A percentile compares a stretch with the other conserved stretches of the same genome.
phyloP scores from a whole-genome alignment of 441 rosid species.

The Geranium incanum region DNA sequence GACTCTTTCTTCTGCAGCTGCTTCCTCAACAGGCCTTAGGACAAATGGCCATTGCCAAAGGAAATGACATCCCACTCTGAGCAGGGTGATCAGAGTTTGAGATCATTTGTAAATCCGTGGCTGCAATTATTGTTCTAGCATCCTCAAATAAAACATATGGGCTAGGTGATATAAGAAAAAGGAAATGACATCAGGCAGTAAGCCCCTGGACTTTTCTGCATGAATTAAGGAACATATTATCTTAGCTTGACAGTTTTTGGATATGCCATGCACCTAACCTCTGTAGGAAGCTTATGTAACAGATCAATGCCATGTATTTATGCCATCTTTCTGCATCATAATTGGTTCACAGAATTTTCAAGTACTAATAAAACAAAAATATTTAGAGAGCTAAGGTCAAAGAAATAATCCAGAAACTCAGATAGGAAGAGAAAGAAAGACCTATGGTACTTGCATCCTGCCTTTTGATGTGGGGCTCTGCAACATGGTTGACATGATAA shows the following conservation, averaged over 20 bases:
- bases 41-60: background rate
- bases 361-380: background rate
- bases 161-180: background rate
- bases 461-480: no score
- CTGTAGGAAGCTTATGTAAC: background rate
- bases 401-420: background rate
- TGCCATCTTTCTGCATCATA: slow-evolving; percentile 4
- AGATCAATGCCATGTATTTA: background rate
- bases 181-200: background rate
- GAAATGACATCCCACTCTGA: background rate
- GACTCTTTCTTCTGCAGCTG: background rate
- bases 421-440: background rate
- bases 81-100: background rate
- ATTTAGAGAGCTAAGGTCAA: background rate
- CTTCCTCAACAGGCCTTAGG: background rate
- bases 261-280: background rate
- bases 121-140: background rate
- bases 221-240: background rate
- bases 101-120: background rate
- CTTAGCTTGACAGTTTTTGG: background rate
- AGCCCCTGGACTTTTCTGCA: slow-evolving; percentile 2
- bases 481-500: no score
- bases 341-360: background rate
- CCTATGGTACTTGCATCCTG: background rate
- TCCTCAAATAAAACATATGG: background rate